Evolutionary conservation across 768 basidiomycete species (phyloP), one percentile per base, ranked within the genome.

Genomic region (Suillus fuscotomentosus): DNA sequence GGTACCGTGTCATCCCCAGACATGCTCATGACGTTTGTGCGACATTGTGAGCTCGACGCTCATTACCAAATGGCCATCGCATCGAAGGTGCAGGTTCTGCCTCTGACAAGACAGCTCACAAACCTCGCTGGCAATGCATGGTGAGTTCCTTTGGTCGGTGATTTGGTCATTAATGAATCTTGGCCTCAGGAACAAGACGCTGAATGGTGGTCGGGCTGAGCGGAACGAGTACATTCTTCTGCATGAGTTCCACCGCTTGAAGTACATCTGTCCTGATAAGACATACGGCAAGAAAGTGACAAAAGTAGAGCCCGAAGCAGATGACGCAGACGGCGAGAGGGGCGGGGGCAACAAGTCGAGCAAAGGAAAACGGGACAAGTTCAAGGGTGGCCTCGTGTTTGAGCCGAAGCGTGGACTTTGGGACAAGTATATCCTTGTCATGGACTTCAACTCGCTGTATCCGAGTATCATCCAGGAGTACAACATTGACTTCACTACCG

Each of bases 391-490:
- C 76, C 83, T 99, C 60, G 97, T 99, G 22, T 95, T 99, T 68
- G 94, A 97, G 64, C 97, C 97, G 2, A 96, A 97, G 79, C 83
- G 93, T 61, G 94, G 96, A 13, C 80, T 99, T 47, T 99, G 94
- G 93, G 97, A 99, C 80, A 96, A 89, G 70, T 97, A 84, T 73
- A 92, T 99, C 76, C 84, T 99, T 20, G 97, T 99, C 77, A 99
- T 99, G 97, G 97, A 99, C 76, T 99, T 99, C 88, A 99, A 99
- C 78, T 97, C 95, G 66, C 83, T 99, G 63, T 99, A 99, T 74
- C 97, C 97, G 7, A 95, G 93, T 75, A 99, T 99, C 81, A 99
- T 99, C 56, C 97, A 99, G 72, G 97, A 99, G 81, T 99, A 93
- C 74, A 99, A 99, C 75, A 99, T 99, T 69, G 97, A 99, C 78